These are phyloP conservation scores for Phaeosphaeria sp. DNA, from an alignment of 2,329 filamentous ascomycete genomes.

Conservation along the genomic window DNA sequence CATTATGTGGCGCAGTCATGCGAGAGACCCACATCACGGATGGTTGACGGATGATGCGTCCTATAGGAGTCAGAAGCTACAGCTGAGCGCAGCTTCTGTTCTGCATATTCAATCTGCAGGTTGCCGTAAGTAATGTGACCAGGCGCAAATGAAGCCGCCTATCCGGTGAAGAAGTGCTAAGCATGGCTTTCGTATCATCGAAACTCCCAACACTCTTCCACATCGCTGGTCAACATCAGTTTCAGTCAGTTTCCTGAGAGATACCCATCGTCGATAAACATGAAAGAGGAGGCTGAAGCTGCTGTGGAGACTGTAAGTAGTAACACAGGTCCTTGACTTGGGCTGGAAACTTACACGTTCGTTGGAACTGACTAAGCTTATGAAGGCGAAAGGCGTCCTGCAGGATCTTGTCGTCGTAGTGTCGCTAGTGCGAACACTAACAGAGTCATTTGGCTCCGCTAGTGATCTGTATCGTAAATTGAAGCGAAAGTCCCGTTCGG, in stretches of 20 bases:
- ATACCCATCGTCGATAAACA: constrained; percentile 1
- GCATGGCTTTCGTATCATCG: background rate
- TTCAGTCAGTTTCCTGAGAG: background rate
- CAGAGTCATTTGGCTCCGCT: constrained; percentile 38
- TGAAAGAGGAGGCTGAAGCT: constrained; percentile 26
- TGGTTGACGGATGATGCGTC: constrained; percentile 10
- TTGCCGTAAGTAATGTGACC: constrained; percentile 1
- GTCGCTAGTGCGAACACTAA: constrained; percentile 38
- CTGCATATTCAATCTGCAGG: background rate
- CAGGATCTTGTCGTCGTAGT: constrained; percentile 36
- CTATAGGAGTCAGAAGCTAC: constrained; percentile 2
- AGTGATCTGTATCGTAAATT: constrained; percentile 40
- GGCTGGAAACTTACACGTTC: background rate
- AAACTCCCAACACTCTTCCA: background rate
- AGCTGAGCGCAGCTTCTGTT: constrained; percentile 2
- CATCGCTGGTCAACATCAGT: background rate
- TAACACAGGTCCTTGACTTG: background rate
- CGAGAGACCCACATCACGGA: constrained; percentile 1
- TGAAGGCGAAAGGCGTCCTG: constrained; percentile 32
- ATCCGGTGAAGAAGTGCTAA: constrained; percentile 3
- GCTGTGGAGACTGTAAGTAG: constrained; percentile 20
- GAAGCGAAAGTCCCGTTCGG: constrained; percentile 28
- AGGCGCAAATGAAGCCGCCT: constrained; percentile 3
- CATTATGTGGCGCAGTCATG: constrained; percentile 8
- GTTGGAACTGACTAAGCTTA: constrained; percentile 6